Conservation (phyloP, 768 basidiomycete species). For the Gloeostereum incarnatum region DNA sequence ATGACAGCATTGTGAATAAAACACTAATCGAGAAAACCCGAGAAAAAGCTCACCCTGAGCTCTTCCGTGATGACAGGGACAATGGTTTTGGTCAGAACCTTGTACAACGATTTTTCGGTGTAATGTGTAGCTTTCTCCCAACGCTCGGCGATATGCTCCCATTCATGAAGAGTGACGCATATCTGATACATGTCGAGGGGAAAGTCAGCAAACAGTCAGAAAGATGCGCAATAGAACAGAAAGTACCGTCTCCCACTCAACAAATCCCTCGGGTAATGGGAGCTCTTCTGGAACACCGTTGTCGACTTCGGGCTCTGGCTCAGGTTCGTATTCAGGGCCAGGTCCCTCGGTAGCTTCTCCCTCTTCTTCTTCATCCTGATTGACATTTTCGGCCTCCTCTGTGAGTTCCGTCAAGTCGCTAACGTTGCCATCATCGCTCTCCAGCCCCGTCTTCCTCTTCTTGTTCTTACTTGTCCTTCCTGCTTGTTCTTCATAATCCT, state of each 20-base stretch:
- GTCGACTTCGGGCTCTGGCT: slow-evolving; percentile 1
- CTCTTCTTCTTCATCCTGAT: slow-evolving; percentile 9
- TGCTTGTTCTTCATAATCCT: slow-evolving; percentile 12
- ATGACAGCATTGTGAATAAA: background rate
- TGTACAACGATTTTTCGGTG: slow-evolving; percentile 72
- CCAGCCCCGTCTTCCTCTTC: slow-evolving; percentile 42
- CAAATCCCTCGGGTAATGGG: slow-evolving; percentile 39
- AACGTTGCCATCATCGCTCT: slow-evolving; percentile 49
- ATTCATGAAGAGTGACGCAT: slow-evolving; percentile 75
- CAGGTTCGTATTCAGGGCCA: slow-evolving; percentile 9
- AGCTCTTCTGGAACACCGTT: slow-evolving; percentile 15
- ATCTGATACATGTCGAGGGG: slow-evolving; percentile 36
- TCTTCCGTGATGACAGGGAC: slow-evolving; percentile 64
- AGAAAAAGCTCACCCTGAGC: slow-evolving; percentile 41
- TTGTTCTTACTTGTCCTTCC: slow-evolving; percentile 9
- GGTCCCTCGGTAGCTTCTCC: slow-evolving; percentile 6
- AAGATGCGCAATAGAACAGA: background rate
- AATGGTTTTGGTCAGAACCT: slow-evolving; percentile 52
- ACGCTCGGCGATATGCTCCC: slow-evolving; percentile 69
- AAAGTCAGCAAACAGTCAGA: background rate
- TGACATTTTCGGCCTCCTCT: slow-evolving; percentile 27
- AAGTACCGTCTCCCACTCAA: slow-evolving; percentile 90
- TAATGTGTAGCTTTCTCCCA: slow-evolving; percentile 75
- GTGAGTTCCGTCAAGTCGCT: slow-evolving; percentile 74
- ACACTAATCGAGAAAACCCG: background rate